Conservation (phyloP, 306 rosid species). For the Crataegus laevigata region DNA sequence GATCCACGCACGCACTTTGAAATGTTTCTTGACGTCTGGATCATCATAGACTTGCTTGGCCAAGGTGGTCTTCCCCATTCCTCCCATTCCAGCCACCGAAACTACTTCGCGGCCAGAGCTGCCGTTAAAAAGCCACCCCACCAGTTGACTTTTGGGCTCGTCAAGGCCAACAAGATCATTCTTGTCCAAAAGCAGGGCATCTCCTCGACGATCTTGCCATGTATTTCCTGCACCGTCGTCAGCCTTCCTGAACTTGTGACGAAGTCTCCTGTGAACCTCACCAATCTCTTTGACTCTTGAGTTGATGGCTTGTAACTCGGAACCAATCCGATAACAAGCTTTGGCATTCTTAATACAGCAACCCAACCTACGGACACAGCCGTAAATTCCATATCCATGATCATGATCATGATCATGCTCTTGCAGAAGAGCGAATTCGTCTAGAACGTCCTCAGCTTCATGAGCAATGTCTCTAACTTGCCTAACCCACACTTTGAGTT, state of each 20-base stretch:
- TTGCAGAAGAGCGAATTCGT: slow-evolving; percentile 18
- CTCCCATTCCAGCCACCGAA: slow-evolving; percentile 59
- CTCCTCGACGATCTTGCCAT: slow-evolving; percentile 42
- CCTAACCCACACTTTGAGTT: slow-evolving; percentile 30
- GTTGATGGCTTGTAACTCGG: slow-evolving; percentile 18
- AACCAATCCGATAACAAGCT: slow-evolving; percentile 17
- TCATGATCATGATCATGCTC: slow-evolving; percentile 13
- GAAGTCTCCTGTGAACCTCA: slow-evolving; percentile 21
- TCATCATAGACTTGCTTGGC: slow-evolving; percentile 63
- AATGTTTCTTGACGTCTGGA: slow-evolving; percentile 41
- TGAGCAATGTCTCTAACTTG: slow-evolving; percentile 34
- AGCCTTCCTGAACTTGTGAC: slow-evolving; percentile 16
- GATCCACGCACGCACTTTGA: slow-evolving; percentile 47
- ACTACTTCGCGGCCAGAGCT: slow-evolving; percentile 32
- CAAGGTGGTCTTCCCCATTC: slow-evolving; percentile 65
- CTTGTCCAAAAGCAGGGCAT: slow-evolving; percentile 56
- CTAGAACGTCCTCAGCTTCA: slow-evolving; percentile 32
- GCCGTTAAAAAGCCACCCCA: slow-evolving; percentile 27
- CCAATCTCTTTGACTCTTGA: slow-evolving; percentile 13
- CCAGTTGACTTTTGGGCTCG: slow-evolving; percentile 31
- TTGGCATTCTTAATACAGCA: slow-evolving; percentile 27
- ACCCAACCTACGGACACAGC: slow-evolving; percentile 5
- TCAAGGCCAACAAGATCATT: slow-evolving; percentile 56
- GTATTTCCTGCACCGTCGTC: slow-evolving; percentile 16
- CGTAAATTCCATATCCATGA: slow-evolving; percentile 15